These are phyloP conservation scores for Teratosphaeriaceae sp. DNA, from an alignment of 2,329 filamentous ascomycete genomes.

Conservation along the genomic window DNA sequence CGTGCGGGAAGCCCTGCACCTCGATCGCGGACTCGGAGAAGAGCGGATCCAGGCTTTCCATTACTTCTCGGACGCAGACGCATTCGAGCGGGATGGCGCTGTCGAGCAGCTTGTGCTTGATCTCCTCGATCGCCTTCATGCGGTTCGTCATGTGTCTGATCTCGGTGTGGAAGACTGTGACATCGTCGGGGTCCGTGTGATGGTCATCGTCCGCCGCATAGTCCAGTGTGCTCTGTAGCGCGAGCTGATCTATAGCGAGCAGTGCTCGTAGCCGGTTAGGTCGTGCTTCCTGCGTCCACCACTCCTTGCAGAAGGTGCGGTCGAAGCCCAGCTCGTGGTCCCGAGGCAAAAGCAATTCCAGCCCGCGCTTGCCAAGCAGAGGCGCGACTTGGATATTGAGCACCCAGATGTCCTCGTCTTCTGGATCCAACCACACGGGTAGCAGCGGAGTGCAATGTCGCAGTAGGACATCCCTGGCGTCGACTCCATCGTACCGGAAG, in stretches of 20 bases:
- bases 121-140: conserved; percentile 1
- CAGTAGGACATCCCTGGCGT: conserved; percentile 12
- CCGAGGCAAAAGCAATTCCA: conserved; percentile 22
- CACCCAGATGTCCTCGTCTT: conserved; percentile 18
- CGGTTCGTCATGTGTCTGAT: conserved; percentile 7
- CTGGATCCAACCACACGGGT: conserved; percentile 15
- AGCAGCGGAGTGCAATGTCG: conserved; percentile 21
- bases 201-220: conserved; percentile 3
- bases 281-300: neutral
- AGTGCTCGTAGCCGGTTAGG: neutral
- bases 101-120: neutral
- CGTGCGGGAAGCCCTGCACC: neutral
- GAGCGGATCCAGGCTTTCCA: conserved; percentile 8
- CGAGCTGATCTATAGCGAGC: neutral
- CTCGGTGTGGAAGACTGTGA: conserved; percentile 8
- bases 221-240: neutral
- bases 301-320: conserved; percentile 1
- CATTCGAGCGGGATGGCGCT: conserved; percentile 9
- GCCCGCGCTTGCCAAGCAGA: conserved; percentile 21
- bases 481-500: conserved; percentile 10
- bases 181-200: conserved; percentile 4
- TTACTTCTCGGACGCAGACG: conserved; percentile 13
- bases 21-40: neutral
- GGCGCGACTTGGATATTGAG: conserved; percentile 27
- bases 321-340: conserved; percentile 15